Conservation (phyloP, 805 yeast species). For the Wickerhamiella dianesei region DNA sequence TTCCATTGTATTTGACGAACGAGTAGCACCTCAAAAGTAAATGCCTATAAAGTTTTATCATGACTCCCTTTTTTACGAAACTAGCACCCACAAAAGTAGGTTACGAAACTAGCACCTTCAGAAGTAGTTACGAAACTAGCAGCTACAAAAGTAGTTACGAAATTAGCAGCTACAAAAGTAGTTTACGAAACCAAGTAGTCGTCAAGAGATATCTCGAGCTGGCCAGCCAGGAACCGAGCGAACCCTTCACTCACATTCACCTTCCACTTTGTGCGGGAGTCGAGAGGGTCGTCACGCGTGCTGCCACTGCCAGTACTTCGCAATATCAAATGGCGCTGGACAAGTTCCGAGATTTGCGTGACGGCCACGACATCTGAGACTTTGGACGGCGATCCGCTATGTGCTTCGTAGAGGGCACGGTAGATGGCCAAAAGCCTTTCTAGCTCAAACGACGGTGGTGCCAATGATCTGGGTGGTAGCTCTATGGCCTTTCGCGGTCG, state of each 20-base stretch:
- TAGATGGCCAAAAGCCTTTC: constrained; percentile 73
- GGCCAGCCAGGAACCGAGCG: constrained; percentile 45
- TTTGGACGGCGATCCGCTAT: constrained; percentile 11
- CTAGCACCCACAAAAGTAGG: no score
- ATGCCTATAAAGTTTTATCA: no score
- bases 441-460: constrained; percentile 61
- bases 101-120: no score
- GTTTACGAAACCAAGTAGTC: constrained; percentile 38
- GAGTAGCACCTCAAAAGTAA: no score
- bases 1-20: neutral
- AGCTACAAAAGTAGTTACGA: no score
- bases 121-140: no score
- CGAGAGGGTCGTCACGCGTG: constrained; percentile 37
- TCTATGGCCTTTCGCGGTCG: constrained; percentile 33
- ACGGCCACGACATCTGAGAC: constrained; percentile 27
- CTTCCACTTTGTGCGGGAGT: constrained; percentile 63
- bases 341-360: constrained; percentile 36
- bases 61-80: no score
- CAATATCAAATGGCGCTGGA: constrained; percentile 41
- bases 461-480: constrained; percentile 46
- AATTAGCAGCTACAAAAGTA: no score
- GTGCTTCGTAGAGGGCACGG: constrained; percentile 44
- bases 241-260: constrained; percentile 60
- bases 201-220: constrained; percentile 51
- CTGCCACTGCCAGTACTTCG: constrained; percentile 25